Conservation (phyloP, 768 basidiomycete species). For the Collybia sordida region DNA sequence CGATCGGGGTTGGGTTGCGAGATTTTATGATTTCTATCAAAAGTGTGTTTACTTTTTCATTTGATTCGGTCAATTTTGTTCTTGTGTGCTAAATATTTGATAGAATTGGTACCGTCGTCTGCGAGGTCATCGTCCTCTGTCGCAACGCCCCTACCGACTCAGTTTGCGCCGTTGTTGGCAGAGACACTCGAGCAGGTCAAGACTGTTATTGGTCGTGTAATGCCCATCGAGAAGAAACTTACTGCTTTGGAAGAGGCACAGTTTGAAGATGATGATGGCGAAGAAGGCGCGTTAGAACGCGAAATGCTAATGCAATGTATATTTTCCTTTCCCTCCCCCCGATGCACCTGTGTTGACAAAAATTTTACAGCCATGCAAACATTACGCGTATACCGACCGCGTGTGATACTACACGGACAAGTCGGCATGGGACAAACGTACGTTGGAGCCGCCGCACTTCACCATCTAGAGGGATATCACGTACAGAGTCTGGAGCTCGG, state of each 20-base stretch:
- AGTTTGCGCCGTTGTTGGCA: constrained; percentile 77
- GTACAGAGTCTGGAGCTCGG: constrained; percentile 93
- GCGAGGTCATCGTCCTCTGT: constrained; percentile 87
- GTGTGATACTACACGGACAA: constrained; percentile 79
- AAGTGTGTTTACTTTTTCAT: constrained; percentile 51
- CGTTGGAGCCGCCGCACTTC: constrained; percentile 86
- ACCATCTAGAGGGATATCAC: constrained; percentile 95
- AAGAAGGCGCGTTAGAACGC: constrained; percentile 83
- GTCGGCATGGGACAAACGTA: constrained; percentile 90
- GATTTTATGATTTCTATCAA: constrained; percentile 99
- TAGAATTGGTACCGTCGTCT: constrained; percentile 93
- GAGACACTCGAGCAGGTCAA: constrained; percentile 73
- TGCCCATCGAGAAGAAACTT: constrained; percentile 80
- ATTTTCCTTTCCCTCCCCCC: constrained; percentile 19
- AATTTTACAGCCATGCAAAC: constrained; percentile 78
- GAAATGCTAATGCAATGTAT: constrained; percentile 87
- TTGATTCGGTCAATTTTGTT: background rate
- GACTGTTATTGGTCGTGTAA: constrained; percentile 62
- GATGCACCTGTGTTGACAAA: constrained; percentile 5
- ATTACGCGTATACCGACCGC: constrained; percentile 85
- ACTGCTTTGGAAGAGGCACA: constrained; percentile 93
- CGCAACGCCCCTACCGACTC: constrained; percentile 81
- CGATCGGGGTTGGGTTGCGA: constrained; percentile 77
- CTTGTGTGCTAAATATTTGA: constrained; percentile 3
- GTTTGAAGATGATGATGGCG: constrained; percentile 75